Conservation (phyloP, 768 basidiomycete species). For the Pulveroboletus sp. region DNA sequence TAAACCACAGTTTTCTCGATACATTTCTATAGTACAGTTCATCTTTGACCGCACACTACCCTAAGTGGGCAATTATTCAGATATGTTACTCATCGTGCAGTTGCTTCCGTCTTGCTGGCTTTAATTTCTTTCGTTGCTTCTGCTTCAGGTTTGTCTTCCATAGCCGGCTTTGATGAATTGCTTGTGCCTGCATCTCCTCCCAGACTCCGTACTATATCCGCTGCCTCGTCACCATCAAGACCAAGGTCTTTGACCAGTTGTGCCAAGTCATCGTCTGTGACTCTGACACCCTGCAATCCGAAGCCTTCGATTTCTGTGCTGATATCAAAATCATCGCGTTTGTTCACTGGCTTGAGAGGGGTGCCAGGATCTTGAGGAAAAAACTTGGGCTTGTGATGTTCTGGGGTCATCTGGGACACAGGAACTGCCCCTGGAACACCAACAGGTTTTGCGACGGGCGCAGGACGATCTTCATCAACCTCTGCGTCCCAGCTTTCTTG, state of each 20-base stretch:
- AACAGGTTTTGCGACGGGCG: slow-evolving; percentile 54
- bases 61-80: slow-evolving; percentile 1
- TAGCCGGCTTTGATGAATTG: slow-evolving; percentile 7
- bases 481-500: slow-evolving; percentile 62
- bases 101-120: not conserved
- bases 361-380: slow-evolving; percentile 41
- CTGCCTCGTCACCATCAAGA: slow-evolving; percentile 71
- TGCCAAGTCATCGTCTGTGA: slow-evolving; percentile 68
- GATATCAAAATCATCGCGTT: slow-evolving; percentile 56
- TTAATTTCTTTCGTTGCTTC: slow-evolving; percentile 3
- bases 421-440: slow-evolving; percentile 77
- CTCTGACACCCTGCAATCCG: slow-evolving; percentile 72
- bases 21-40: not conserved
- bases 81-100: not conserved
- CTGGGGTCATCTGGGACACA: slow-evolving; percentile 78
- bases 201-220: slow-evolving; percentile 65
- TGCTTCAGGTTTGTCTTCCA: slow-evolving; percentile 5
- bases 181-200: slow-evolving; percentile 27
- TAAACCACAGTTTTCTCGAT: not conserved
- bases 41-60: slow-evolving; percentile 3
- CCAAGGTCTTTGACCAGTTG: slow-evolving; percentile 73
- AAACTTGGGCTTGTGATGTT: slow-evolving; percentile 57
- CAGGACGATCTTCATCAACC: slow-evolving; percentile 56
- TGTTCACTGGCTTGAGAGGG: slow-evolving; percentile 55
- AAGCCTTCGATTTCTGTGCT: slow-evolving; percentile 64